Evolutionary conservation across 169 alveolate species (phyloP).

Genomic region (Plasmodium sp.): DNA sequence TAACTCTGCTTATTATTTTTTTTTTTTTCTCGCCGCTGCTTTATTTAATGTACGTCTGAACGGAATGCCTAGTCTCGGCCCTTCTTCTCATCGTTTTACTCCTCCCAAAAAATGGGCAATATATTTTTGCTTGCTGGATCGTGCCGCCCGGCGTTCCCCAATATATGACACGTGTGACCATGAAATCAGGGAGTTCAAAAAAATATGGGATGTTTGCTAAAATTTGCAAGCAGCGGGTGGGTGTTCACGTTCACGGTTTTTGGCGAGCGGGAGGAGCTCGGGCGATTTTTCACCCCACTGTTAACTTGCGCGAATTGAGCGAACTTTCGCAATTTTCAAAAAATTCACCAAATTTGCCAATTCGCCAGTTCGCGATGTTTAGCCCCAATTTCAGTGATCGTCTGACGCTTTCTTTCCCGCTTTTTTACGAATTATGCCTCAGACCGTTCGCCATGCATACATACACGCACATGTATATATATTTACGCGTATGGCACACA

Average conservation of each 20-base stretch:
- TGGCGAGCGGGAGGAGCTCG: not conserved
- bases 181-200: not conserved
- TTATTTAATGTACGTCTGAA: not conserved
- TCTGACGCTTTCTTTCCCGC: not conserved
- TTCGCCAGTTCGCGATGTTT: not conserved
- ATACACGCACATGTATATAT: not conserved
- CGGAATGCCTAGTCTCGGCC: not conserved
- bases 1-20: not conserved
- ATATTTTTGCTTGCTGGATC: not conserved
- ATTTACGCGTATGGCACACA: not conserved
- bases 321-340: not conserved
- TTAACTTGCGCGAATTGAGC: not conserved
- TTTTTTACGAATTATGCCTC: not conserved
- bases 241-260: not conserved
- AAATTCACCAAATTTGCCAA: not conserved
- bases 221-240: not conserved
- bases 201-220: not conserved
- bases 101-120: not conserved
- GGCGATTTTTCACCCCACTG: not conserved
- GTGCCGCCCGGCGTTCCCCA: not conserved
- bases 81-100: not conserved
- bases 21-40: not conserved
- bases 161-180: not conserved
- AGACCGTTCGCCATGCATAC: not conserved
- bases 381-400: not conserved